Conservation (phyloP, 2,329 filamentous ascomycete genomes). For the Aureobasidium namibiae region DNA sequence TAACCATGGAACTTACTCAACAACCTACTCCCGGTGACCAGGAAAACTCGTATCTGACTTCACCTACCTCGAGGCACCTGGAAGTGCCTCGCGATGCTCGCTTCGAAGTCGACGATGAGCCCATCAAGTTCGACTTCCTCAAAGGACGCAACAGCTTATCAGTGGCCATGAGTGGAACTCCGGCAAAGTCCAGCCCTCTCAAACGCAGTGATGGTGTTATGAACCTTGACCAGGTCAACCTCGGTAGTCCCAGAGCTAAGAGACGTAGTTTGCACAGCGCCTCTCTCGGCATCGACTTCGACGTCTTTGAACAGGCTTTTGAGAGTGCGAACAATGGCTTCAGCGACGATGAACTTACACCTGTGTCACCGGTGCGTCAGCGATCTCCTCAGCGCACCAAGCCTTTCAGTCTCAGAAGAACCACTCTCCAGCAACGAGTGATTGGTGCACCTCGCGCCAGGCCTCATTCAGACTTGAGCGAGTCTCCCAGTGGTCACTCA, state of each 20-base stretch:
- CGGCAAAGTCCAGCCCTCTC: constrained; percentile 67
- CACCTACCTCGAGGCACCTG: constrained; percentile 19
- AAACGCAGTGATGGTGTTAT: constrained; percentile 88
- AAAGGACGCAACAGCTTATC: constrained; percentile 31
- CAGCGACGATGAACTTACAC: constrained; percentile 9
- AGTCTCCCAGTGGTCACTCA: constrained; percentile 12
- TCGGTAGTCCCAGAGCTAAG: constrained; percentile 84
- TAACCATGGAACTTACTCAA: constrained; percentile 34
- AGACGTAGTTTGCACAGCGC: constrained; percentile 77
- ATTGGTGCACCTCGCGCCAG: constrained; percentile 36
- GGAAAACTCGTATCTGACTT: constrained; percentile 16
- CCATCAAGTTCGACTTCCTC: constrained; percentile 41
- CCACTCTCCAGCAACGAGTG: constrained; percentile 78
- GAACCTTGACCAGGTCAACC: constrained; percentile 70
- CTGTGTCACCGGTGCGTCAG: constrained; percentile 15
- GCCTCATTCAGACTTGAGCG: constrained; percentile 28
- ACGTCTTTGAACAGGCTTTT: constrained; percentile 62
- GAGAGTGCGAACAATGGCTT: constrained; percentile 22
- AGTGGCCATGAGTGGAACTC: constrained; percentile 38
- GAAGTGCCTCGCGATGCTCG: constrained; percentile 17
- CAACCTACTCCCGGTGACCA: constrained; percentile 26
- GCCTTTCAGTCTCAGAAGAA: constrained; percentile 56
- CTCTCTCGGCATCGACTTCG: constrained; percentile 57
- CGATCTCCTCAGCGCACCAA: constrained; percentile 25
- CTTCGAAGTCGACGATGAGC: constrained; percentile 31